Evolutionary conservation across 257 asterid genomes (phyloP).

Genomic region (Jacaranda copaia): DNA sequence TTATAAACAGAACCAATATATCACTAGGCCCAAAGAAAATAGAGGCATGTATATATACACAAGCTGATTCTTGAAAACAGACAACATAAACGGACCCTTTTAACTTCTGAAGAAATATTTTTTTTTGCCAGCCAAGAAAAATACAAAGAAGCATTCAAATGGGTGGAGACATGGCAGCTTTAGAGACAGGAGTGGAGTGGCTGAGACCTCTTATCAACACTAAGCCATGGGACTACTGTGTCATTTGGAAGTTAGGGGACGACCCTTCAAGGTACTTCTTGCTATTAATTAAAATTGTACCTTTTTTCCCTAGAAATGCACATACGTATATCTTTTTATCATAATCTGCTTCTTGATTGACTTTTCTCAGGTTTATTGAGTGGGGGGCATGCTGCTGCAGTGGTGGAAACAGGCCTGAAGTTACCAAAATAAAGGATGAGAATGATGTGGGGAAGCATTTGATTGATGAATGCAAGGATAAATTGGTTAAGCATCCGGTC

Average conservation of each 20-base stretch:
- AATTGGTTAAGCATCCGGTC: constrained; percentile 52
- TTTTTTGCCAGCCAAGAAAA: constrained; percentile 22
- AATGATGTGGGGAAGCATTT: constrained; percentile 32
- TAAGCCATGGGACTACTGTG: constrained; percentile 73
- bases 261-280: constrained; percentile 75
- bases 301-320: background rate
- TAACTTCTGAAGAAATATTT: background rate
- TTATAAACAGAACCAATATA: constrained; percentile 13
- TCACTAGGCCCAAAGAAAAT: background rate
- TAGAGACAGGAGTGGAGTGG: constrained; percentile 53
- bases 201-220: constrained; percentile 64
- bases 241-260: constrained; percentile 83
- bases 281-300: background rate
- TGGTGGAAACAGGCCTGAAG: constrained; percentile 48
- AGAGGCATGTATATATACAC: background rate
- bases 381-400: constrained; percentile 87
- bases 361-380: constrained; percentile 63
- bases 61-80: constrained; percentile 16
- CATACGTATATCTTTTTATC: background rate
- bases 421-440: constrained; percentile 50
- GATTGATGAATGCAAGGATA: constrained; percentile 63
- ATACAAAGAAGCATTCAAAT: constrained; percentile 55
- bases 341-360: constrained; percentile 17
- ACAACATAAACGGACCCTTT: constrained; percentile 20
- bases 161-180: constrained; percentile 46